Evolutionary conservation across 495 filamentous ascomycete genomes (phyloP).

Genomic region (Geopyxis carbonaria): DNA sequence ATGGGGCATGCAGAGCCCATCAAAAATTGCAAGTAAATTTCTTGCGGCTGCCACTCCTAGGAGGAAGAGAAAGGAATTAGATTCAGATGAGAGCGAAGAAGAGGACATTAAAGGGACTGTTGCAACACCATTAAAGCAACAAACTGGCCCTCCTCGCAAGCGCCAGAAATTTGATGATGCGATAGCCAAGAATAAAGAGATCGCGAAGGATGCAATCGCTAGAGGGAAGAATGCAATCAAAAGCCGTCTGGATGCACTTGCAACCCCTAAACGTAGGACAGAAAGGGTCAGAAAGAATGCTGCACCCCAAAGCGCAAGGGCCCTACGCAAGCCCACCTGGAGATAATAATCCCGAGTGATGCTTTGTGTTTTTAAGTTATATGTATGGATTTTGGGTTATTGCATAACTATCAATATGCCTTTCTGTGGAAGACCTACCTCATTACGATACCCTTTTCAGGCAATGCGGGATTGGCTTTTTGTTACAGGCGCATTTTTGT

Average conservation of each 20-base stretch:
- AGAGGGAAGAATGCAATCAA: constrained; percentile 9
- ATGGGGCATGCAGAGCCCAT: constrained; percentile 12
- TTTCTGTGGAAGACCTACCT: no score
- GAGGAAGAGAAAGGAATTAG: constrained; percentile 4
- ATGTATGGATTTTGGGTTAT: no score
- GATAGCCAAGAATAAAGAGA: constrained; percentile 1
- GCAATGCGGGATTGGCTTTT: no score
- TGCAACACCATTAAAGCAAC: constrained; percentile 2
- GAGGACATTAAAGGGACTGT: constrained; percentile 2
- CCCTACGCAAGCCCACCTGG: no score
- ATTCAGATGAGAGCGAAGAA: background rate
- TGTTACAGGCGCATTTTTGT: no score
- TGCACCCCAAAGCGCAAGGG: no score
- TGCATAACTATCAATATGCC: no score
- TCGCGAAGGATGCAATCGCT: constrained; percentile 4
- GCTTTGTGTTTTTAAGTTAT: no score
- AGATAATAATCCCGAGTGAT: no score
- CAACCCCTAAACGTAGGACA: constrained; percentile 19
- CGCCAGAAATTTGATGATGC: constrained; percentile 7
- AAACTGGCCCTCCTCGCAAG: constrained; percentile 8
- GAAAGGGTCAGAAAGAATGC: no score
- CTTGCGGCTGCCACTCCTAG: background rate
- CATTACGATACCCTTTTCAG: no score
- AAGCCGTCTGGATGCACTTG: constrained; percentile 17
- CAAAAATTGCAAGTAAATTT: no score